Evolutionary conservation across 129 eudicot species (phyloP).

Genomic region (Artemisia annua): DNA sequence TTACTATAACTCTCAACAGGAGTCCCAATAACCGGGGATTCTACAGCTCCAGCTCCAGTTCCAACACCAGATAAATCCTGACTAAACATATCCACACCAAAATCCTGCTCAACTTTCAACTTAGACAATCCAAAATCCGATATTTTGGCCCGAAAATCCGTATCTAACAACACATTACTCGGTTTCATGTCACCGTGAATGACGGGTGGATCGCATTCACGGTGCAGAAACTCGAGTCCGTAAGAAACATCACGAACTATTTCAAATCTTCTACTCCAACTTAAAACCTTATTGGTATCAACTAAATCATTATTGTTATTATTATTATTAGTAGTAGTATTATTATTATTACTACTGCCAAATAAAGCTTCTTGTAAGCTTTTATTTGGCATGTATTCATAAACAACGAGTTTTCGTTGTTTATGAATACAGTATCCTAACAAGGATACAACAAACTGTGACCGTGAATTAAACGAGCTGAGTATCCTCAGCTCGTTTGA

Average conservation of each 20-base stretch:
- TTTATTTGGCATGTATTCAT: constrained; percentile 90
- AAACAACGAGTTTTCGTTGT: constrained; percentile 65
- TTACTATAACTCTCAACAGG: constrained; percentile 46
- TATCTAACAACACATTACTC: constrained; percentile 89
- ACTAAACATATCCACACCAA: constrained; percentile 84
- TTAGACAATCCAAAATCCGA: constrained; percentile 95
- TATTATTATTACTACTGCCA: background rate
- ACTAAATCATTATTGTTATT: too few species aligned
- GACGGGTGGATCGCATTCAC: constrained; percentile 93
- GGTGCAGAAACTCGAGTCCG: constrained; percentile 81
- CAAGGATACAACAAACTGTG: constrained; percentile 63
- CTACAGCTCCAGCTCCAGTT: constrained; percentile 24
- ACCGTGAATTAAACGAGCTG: constrained; percentile 46
- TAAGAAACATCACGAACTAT: constrained; percentile 65
- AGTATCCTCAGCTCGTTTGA: constrained; percentile 81
- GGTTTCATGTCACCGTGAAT: constrained; percentile 98
- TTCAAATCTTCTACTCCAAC: constrained; percentile 69
- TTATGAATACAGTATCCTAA: constrained; percentile 81
- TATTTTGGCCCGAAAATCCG: constrained; percentile 76
- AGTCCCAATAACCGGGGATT: constrained; percentile 57
- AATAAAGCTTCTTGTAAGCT: constrained; percentile 85
- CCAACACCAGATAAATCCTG: constrained; percentile 73
- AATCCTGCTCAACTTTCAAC: constrained; percentile 67
- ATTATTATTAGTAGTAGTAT: too few species aligned
- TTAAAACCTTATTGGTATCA: constrained; percentile 12